Evolutionary conservation across 371 early-diverging fungal genomes (phyloP).

Genomic region (Zychaea mexicana): DNA sequence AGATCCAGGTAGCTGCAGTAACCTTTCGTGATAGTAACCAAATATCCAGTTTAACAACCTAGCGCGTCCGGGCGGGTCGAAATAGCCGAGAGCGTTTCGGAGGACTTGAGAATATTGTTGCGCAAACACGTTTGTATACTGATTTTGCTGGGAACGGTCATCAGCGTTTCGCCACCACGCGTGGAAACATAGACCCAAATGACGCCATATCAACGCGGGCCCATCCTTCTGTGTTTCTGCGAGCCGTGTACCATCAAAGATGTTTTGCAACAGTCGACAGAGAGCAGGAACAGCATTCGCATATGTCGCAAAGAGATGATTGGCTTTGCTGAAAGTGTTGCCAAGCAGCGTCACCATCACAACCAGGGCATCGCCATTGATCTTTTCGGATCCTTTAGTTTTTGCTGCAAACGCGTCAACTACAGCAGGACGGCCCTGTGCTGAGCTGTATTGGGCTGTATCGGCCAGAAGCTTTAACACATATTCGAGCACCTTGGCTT

Average conservation of each 20-base stretch:
- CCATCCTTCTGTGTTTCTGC: neutral
- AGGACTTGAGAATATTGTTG: constrained; percentile 1
- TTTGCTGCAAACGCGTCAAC: neutral
- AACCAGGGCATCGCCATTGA: neutral
- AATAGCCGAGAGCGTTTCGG: neutral
- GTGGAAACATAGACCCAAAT: constrained; percentile 3
- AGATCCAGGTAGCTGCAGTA: neutral
- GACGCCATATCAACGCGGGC: constrained; percentile 3
- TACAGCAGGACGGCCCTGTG: neutral
- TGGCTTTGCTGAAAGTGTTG: neutral
- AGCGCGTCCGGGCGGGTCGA: neutral
- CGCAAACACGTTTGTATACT: neutral
- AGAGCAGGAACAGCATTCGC: constrained; percentile 3
- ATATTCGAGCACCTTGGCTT: neutral
- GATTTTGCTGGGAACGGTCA: neutral
- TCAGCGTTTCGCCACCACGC: constrained; percentile 4
- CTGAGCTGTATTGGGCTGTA: neutral
- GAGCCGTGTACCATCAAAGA: neutral
- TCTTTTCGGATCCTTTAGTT: neutral
- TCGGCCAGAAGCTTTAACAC: neutral
- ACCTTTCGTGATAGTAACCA: constrained; percentile 9
- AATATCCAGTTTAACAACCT: constrained; percentile 3
- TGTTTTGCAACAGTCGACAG: constrained; percentile 1
- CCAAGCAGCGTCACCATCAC: neutral
- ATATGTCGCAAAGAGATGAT: constrained; percentile 6